These are phyloP conservation scores for Talinum fruticosum DNA, from an alignment of 148 eudicot species.

Conservation along the genomic window DNA sequence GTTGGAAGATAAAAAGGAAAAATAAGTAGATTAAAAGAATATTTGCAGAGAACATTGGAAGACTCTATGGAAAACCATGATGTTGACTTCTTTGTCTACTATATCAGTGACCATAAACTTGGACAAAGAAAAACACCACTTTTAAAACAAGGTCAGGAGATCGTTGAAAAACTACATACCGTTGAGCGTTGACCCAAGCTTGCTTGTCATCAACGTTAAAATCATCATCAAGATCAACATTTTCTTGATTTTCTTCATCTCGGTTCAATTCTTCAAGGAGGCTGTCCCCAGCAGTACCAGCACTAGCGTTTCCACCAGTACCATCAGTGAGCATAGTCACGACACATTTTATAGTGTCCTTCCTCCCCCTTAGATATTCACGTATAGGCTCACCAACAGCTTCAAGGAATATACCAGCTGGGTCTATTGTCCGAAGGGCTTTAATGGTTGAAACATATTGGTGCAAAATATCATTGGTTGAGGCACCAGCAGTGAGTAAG, in stretches of 20 bases:
- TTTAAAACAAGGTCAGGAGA: background rate
- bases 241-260: conserved; percentile 94
- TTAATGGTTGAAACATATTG: conserved; percentile 97
- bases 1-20: too few species aligned
- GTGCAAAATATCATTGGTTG: conserved; percentile 93
- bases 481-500: conserved; percentile 94
- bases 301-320: conserved; percentile 66
- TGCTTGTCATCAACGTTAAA: conserved; percentile 75
- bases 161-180: conserved; percentile 44
- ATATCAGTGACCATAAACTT: background rate
- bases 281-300: conserved; percentile 80
- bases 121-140: too few species aligned
- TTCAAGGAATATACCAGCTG: conserved; percentile 96
- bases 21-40: too few species aligned
- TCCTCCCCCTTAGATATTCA: conserved; percentile 91
- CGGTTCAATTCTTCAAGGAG: conserved; percentile 97
- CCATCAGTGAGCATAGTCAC: conserved; percentile 99
- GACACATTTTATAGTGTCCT: conserved; percentile 93
- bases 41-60: too few species aligned
- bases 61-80: too few species aligned
- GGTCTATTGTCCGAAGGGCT: conserved; percentile 91
- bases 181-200: conserved; percentile 82
- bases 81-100: too few species aligned
- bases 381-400: conserved; percentile 97
- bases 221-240: conserved; percentile 62